These are phyloP conservation scores for Aspergillus costaricaensis DNA, from an alignment of 2,329 filamentous ascomycete genomes.

Conservation along the genomic window DNA sequence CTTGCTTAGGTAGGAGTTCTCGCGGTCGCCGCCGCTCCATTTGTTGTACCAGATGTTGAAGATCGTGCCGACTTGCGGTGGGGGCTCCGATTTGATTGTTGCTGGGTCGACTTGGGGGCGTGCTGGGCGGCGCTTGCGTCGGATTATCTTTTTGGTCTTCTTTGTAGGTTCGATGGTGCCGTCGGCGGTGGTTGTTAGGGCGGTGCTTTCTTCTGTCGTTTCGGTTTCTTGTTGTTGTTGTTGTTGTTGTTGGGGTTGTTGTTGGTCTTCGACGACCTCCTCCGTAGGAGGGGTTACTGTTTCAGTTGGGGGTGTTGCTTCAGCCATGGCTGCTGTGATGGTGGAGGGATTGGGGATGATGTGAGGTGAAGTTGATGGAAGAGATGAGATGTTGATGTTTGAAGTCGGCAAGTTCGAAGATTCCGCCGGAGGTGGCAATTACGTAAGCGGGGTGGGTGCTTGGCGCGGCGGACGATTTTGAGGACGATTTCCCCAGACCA, in stretches of 20 bases:
- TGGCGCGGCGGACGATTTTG: slow-evolving; percentile 25
- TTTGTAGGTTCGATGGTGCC: slow-evolving; percentile 40
- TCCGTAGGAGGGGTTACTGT: slow-evolving; percentile 35
- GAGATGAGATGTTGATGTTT: slow-evolving; percentile 1
- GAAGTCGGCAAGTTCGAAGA: slow-evolving; percentile 1
- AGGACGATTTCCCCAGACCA: slow-evolving; percentile 14
- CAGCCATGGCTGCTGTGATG: slow-evolving; percentile 28
- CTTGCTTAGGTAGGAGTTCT: slow-evolving; percentile 85
- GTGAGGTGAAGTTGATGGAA: slow-evolving; percentile 9
- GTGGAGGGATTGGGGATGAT: slow-evolving; percentile 4
- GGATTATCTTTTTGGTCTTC: slow-evolving; percentile 88
- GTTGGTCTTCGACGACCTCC: slow-evolving; percentile 44
- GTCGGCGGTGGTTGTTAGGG: slow-evolving; percentile 19
- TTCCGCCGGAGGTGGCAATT: slow-evolving; percentile 15
- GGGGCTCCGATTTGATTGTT: slow-evolving; percentile 78
- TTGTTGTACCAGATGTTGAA: slow-evolving; percentile 99
- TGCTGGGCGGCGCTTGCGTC: slow-evolving; percentile 86
- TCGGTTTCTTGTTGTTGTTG: background rate
- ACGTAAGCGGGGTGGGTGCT: slow-evolving; percentile 18
- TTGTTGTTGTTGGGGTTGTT: slow-evolving; percentile 16
- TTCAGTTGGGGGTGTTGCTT: slow-evolving; percentile 8
- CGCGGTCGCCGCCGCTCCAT: slow-evolving; percentile 92
- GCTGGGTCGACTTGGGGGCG: slow-evolving; percentile 87
- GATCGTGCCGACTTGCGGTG: slow-evolving; percentile 88
- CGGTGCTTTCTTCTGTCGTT: slow-evolving; percentile 19